Evolutionary conservation across 225 moss, liverwort and hornwort species (phyloP), one percentile per base, ranked within the genome.

Genomic region (Polytrichum formosum): DNA sequence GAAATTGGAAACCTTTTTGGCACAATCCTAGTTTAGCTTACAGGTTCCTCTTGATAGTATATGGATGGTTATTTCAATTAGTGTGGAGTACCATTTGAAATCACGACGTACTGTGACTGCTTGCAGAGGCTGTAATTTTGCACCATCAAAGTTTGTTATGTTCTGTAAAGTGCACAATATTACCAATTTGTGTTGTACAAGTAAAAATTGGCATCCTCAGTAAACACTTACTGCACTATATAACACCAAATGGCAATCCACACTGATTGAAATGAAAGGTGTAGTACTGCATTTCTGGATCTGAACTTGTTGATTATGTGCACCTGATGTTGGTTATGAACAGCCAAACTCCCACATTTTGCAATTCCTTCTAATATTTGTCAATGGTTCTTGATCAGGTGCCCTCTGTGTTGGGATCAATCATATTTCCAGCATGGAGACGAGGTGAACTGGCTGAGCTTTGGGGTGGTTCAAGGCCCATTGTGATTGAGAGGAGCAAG

Each of bases 391-490:
- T 59, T 1, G 72, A 74, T 56, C 75, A 85, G 85, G 85, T 82
- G 64, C 85, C 85, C 17, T 79, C 79, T 54, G 80, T 82, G 64
- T 72, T 85, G 77, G 85, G 85, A 73, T 72, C 85, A 55, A 80
- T 85, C 79, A 63, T 85, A 75, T 70, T 68, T 75, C 88, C 87
- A 67, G 91, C 93, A 65, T 96, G 95, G 95, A 86, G 75, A 53
- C 90, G 87, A 85, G 87, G 93, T 82, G 95, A 96, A 75, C 79
- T 96, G 68, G 76, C 77, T 65, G 95, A 96, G 81, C 93, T 96
- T 74, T 96, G 95, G 95, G 91, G 86, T 76, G 93, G 95, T 70
- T 93, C 90, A 65, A 88, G 95, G 82, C 95, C 95, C 64, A 88
- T 93, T 75, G 85, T 96, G 60, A 88, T 79, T 65, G 95, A 96